These are phyloP conservation scores for Rhizophagus clarus DNA, from an alignment of 192 early-diverging fungal species.

Conservation along the genomic window DNA sequence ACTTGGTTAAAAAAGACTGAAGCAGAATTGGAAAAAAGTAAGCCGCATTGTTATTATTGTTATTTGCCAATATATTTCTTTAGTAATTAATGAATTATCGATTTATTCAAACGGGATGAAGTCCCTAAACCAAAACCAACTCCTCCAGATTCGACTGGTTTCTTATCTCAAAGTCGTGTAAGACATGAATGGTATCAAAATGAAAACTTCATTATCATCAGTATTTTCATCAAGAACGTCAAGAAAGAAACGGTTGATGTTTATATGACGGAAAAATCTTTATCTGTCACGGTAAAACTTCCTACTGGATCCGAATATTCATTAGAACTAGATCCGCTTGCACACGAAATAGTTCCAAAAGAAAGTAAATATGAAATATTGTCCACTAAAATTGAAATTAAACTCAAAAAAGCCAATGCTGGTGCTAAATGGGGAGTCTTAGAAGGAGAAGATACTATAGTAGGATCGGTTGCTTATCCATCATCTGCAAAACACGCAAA, in stretches of 20 bases:
- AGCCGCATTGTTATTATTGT: conserved; percentile 45
- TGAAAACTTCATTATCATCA: conserved; percentile 82
- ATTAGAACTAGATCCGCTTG: conserved; percentile 90
- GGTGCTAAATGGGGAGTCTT: conserved; percentile 88
- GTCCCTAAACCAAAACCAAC: conserved; percentile 11
- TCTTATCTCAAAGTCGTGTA: conserved; percentile 35
- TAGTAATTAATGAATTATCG: no score
- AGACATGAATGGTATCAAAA: conserved; percentile 99
- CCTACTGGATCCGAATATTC: conserved; percentile 84
- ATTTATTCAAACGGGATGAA: conserved; percentile 20
- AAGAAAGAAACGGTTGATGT: conserved; percentile 71
- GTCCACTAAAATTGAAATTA: conserved; percentile 95
- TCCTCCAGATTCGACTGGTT: neutral
- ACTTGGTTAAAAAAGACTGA: conserved; percentile 60
- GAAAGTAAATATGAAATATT: conserved; percentile 76
- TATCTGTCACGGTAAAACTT: conserved; percentile 83
- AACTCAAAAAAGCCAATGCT: conserved; percentile 72
- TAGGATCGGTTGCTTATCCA: conserved; percentile 49
- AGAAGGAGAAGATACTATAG: conserved; percentile 66
- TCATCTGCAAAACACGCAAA: conserved; percentile 57
- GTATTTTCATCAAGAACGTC: conserved; percentile 89
- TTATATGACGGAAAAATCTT: conserved; percentile 60
- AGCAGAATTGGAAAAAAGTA: conserved; percentile 61
- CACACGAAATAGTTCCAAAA: conserved; percentile 72
- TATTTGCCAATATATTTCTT: neutral